phyloP scores from a whole-genome alignment of 192 early-diverging fungal genomes.

The Coemansia sp. region DNA sequence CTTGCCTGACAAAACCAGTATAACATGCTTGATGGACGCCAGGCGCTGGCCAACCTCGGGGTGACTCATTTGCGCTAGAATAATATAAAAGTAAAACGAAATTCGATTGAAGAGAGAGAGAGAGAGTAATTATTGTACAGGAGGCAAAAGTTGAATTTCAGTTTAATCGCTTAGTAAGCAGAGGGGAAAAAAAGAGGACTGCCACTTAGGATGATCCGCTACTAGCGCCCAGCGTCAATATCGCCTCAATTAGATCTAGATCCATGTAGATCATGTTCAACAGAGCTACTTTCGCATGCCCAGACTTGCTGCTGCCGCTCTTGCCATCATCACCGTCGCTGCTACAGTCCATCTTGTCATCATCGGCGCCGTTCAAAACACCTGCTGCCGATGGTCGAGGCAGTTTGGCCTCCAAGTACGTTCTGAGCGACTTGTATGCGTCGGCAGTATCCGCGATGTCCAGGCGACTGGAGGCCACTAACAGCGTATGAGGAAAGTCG shows the following conservation, averaged over 20 bases:
- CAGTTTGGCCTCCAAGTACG: constrained; percentile 10
- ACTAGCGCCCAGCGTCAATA: neutral
- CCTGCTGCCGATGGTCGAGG: neutral
- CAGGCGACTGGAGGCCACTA: constrained; percentile 3
- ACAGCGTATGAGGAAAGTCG: neutral
- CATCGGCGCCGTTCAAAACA: neutral
- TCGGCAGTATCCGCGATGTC: neutral
- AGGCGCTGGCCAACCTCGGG: constrained; percentile 49
- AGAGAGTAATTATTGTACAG: constrained; percentile 3
- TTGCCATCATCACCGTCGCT: neutral
- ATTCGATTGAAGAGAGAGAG: neutral
- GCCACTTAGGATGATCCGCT: neutral
- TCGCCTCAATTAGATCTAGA: constrained; percentile 30
- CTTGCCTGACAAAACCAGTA: constrained; percentile 97
- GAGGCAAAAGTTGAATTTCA: neutral
- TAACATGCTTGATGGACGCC: constrained; percentile 75
- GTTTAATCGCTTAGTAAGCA: constrained; percentile 5
- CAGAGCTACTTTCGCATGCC: neutral
- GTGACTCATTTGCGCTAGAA: constrained; percentile 35
- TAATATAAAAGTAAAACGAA: neutral
- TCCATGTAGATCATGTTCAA: constrained; percentile 21
- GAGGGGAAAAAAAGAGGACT: neutral
- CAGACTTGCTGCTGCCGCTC: neutral
- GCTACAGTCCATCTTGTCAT: constrained; percentile 2
- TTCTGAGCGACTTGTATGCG: neutral